Evolutionary conservation across 768 basidiomycete genomes (phyloP).

Genomic region (Postia placenta): DNA sequence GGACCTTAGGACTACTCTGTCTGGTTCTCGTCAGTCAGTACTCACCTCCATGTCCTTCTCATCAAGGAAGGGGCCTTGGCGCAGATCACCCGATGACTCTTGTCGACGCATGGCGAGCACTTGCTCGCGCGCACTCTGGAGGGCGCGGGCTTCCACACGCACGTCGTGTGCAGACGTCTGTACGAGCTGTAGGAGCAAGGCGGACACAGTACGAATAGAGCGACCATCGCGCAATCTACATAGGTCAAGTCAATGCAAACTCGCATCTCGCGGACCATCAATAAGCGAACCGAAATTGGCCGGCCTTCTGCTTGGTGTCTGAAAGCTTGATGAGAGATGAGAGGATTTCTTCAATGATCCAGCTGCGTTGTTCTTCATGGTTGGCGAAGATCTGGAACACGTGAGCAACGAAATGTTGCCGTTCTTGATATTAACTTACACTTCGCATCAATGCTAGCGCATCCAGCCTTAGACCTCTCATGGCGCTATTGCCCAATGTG

Average conservation of each 20-base stretch:
- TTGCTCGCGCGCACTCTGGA: conserved; percentile 59
- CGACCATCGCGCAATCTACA: conserved; percentile 83
- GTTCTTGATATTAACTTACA: conserved; percentile 39
- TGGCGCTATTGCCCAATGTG: conserved; percentile 71
- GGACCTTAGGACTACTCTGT: not conserved
- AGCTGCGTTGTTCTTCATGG: conserved; percentile 84
- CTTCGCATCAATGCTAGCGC: conserved; percentile 80
- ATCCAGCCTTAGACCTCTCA: conserved; percentile 77
- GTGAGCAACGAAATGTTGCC: conserved; percentile 3
- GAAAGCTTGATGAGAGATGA: conserved; percentile 85
- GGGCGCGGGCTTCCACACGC: conserved; percentile 56
- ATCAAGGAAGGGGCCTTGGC: conserved; percentile 50
- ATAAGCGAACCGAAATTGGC: conserved; percentile 71
- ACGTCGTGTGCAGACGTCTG: conserved; percentile 92
- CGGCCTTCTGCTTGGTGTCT: conserved; percentile 84
- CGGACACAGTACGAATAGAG: conserved; percentile 90
- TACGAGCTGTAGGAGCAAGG: conserved; percentile 89
- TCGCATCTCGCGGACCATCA: too few relatives aligned
- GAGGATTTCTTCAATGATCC: conserved; percentile 98
- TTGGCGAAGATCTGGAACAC: conserved; percentile 90
- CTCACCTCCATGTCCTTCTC: conserved; percentile 63
- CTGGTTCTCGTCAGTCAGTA: not conserved
- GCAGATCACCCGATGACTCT: conserved; percentile 50
- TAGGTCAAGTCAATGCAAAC: conserved; percentile 1
- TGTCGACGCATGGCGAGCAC: conserved; percentile 55